Conservation (phyloP, 345 rosid species). For the Rhodamnia rubescens region DNA sequence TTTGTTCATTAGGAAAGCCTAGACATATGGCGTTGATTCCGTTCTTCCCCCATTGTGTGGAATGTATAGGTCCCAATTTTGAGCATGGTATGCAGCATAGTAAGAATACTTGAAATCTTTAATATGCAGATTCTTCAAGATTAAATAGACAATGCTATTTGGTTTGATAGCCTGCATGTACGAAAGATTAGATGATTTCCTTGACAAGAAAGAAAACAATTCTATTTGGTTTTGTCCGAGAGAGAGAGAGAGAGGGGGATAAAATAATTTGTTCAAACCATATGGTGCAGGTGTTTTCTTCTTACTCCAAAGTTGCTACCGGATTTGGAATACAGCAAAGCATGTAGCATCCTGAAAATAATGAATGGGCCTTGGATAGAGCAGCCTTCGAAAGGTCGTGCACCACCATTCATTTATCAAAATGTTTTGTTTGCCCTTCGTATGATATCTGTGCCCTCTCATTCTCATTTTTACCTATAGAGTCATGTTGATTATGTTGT, state of each 20-base stretch:
- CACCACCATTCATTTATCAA: not conserved
- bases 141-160: not conserved
- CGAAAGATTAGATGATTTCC: not conserved
- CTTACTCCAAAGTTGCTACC: conserved; percentile 86
- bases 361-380: conserved; percentile 97
- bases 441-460: not conserved
- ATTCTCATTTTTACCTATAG: not conserved
- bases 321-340: conserved; percentile 81
- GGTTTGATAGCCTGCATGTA: not conserved
- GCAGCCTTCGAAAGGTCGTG: conserved; percentile 62
- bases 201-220: not conserved
- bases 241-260: not conserved
- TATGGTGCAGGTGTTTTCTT: conserved; percentile 63
- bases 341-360: conserved; percentile 81
- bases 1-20: not conserved
- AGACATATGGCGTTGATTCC: not conserved
- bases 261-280: not conserved
- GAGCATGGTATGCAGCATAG: not conserved
- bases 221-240: not conserved
- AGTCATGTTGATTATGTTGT: not conserved
- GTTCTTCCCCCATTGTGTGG: not conserved
- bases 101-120: not conserved
- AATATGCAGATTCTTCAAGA: not conserved
- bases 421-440: not conserved
- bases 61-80: not conserved